phyloP scores from a whole-genome alignment of 169 alveolate genomes.

The Perkinsus chesapeaki region DNA sequence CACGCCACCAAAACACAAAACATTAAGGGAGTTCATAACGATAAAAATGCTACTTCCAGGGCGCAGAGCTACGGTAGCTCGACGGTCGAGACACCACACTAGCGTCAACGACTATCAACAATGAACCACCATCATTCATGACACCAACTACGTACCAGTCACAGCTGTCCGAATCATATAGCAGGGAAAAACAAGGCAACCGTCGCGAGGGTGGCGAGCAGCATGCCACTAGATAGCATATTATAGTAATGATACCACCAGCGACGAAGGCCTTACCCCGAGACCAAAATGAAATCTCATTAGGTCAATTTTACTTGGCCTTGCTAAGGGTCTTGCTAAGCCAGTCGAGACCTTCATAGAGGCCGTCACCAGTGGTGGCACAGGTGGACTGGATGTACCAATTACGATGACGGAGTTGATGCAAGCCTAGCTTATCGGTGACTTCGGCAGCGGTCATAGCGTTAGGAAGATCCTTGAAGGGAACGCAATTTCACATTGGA shows the following conservation, averaged over 20 bases:
- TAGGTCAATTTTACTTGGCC: too few species aligned
- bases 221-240: not conserved
- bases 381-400: conserved; percentile 88
- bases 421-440: conserved; percentile 87
- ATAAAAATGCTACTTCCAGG: not conserved
- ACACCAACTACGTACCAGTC: not conserved
- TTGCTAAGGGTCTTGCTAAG: conserved; percentile 48
- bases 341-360: conserved; percentile 94
- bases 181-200: not conserved
- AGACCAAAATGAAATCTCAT: too few species aligned
- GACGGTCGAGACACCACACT: not conserved
- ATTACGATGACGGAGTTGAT: conserved; percentile 67
- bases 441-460: conserved; percentile 95
- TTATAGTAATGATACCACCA: not conserved
- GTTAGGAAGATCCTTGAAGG: conserved; percentile 86
- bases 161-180: not conserved
- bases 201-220: not conserved
- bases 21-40: not conserved
- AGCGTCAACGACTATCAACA: not conserved
- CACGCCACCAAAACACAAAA: not conserved
- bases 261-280: not conserved
- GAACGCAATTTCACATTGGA: too few species aligned
- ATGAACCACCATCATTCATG: not conserved
- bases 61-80: not conserved
- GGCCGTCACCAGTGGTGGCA: conserved; percentile 92